Evolutionary conservation across 2,329 filamentous ascomycete species (phyloP).

Genomic region (Podosphaera fusca): DNA sequence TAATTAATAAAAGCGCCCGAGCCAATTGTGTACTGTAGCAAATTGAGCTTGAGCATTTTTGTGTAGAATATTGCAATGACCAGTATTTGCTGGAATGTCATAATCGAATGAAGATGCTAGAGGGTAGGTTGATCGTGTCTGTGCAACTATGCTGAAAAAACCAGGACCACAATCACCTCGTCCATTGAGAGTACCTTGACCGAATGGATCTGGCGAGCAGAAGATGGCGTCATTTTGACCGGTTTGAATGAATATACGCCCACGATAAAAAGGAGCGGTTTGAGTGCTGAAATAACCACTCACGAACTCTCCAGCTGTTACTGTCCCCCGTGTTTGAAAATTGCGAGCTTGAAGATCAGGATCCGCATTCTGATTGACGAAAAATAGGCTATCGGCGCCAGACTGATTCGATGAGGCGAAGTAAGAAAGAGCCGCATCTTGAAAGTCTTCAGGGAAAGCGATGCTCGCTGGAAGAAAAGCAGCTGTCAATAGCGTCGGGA

Average conservation of each 20-base stretch:
- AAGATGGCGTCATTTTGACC: slow-evolving; percentile 6
- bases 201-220: slow-evolving; percentile 2
- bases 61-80: slow-evolving; percentile 4
- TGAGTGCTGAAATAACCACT: not conserved
- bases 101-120: not conserved
- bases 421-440: not conserved
- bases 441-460: not conserved
- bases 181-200: not conserved
- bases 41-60: slow-evolving; percentile 1
- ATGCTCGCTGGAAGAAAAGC: not conserved
- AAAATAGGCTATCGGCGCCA: not conserved
- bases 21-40: slow-evolving; percentile 3
- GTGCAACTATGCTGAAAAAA: not conserved
- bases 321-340: slow-evolving; percentile 4
- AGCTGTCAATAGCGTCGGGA: not conserved
- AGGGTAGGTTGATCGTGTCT: slow-evolving; percentile 1
- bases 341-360: slow-evolving; percentile 1
- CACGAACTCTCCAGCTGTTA: slow-evolving; percentile 7
- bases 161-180: not conserved
- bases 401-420: not conserved
- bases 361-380: not conserved
- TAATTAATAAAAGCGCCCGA: not conserved
- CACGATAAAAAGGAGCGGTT: slow-evolving; percentile 3
- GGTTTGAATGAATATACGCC: slow-evolving; percentile 5
- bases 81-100: slow-evolving; percentile 1